Evolutionary conservation across 495 filamentous ascomycete genomes (phyloP), one percentile per base, ranked within the genome.

Genomic region (Gamarada debralockiae): DNA sequence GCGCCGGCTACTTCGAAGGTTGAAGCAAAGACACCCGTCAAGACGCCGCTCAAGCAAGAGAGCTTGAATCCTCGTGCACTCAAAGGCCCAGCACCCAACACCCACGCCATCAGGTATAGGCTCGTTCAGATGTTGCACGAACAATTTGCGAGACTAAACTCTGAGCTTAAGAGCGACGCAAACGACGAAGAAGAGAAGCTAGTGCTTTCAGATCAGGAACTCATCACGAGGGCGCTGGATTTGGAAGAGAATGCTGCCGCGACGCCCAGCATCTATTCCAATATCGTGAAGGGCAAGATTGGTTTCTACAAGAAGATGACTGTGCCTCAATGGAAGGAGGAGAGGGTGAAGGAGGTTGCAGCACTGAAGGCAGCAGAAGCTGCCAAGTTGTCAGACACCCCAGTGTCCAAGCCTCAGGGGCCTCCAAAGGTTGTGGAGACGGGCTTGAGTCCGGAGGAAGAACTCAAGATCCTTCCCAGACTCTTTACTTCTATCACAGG

Each of bases 11-110:
- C 53, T n/a, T 15, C 41, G 5, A 47, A 33, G 9, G 27, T 33
- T 48, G 17, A 38, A 57, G 31, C 50, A 12, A 55, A 39, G 15
- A 51, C 14, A 31, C 59, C 21, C 17, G 21, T 37, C 17, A 45
- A 52, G 25, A 34, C 34, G 3, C 37, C 38, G 37, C 37, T 36
- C 33, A 39, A 55, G 39, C 10, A 44, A 27, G 78, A 81, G 73
- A 71, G 75, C 3, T 71, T 97, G 34, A 96, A 92, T 55, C 95
- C 95, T 42, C 80, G 90, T n/a, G 80, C 87, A 55, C 67, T 98
- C 4, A 69, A 81, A 18, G 27, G 20, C 15, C 78, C 81, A 9
- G 73, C 86, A 0, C 92, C 93, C 10, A 86, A 85, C 3, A 60
- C 71, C 3, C 89, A 95, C 66, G 74, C 73, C 23, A 79, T 77